phyloP scores from a whole-genome alignment of 768 basidiomycete species.

The Lactarius sp. region DNA sequence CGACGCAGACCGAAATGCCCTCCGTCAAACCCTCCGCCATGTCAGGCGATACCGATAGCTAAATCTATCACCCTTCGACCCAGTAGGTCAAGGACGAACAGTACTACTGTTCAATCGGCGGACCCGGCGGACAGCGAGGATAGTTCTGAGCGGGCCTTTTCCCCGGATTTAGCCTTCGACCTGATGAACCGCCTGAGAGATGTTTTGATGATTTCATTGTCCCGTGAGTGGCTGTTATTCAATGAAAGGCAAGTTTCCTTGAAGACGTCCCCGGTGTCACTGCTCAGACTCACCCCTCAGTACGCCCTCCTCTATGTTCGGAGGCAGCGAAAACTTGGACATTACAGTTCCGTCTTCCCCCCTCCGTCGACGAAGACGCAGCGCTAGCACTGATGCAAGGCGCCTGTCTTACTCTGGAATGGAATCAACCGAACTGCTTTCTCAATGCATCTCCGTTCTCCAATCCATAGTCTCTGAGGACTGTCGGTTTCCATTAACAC shows the following conservation, averaged over 20 bases:
- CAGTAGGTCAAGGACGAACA: slow-evolving; percentile 11
- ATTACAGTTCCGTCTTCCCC: slow-evolving; percentile 32
- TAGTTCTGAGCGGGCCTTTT: slow-evolving; percentile 42
- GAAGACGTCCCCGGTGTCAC: too few relatives aligned
- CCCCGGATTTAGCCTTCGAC: slow-evolving; percentile 61
- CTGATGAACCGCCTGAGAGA: slow-evolving; percentile 56
- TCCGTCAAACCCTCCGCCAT: slow-evolving; percentile 1
- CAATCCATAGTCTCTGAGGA: slow-evolving; percentile 67
- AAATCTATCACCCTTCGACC: neutral
- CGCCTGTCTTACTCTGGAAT: slow-evolving; percentile 44
- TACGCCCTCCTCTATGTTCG: neutral
- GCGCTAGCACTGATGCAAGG: slow-evolving; percentile 37
- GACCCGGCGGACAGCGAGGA: slow-evolving; percentile 43
- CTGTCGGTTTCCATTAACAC: slow-evolving; percentile 58
- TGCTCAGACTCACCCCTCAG: slow-evolving; percentile 3
- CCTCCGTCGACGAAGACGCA: slow-evolving; percentile 43
- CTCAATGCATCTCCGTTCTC: slow-evolving; percentile 54
- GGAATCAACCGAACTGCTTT: slow-evolving; percentile 49
- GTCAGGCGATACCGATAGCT: neutral
- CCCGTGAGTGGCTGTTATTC: slow-evolving; percentile 21
- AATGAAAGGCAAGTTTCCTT: slow-evolving; percentile 11
- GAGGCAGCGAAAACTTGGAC: slow-evolving; percentile 4
- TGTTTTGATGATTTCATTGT: slow-evolving; percentile 41
- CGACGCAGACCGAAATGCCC: slow-evolving; percentile 52
- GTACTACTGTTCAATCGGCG: neutral